Evolutionary conservation across 1,284 basidiomycete genomes (phyloP).

Genomic region (Ustilago nuda): DNA sequence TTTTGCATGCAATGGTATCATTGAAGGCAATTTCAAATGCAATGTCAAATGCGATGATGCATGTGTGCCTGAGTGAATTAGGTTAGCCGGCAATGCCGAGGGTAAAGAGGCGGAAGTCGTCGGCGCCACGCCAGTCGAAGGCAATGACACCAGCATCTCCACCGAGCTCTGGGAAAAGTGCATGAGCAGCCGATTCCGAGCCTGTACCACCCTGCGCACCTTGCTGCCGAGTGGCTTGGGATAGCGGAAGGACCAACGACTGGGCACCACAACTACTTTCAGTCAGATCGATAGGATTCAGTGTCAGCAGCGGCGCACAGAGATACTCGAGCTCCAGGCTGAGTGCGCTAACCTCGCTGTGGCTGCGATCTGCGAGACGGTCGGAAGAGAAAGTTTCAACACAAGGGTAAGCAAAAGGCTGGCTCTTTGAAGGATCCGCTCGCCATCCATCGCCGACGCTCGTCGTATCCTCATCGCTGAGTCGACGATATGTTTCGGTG

Average conservation of each 20-base stretch:
- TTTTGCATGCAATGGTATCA: conserved; percentile 10
- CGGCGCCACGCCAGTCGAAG: conserved; percentile 54
- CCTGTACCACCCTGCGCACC: neutral
- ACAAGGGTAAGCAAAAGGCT: conserved; percentile 17
- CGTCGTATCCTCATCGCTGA: conserved; percentile 1
- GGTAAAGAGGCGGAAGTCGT: conserved; percentile 53
- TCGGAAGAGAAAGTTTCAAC: neutral
- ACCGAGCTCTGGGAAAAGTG: conserved; percentile 29
- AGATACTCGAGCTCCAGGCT: conserved; percentile 51
- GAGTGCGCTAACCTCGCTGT: conserved; percentile 13
- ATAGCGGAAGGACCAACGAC: conserved; percentile 23
- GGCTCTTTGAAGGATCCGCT: neutral
- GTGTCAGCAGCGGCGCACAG: conserved; percentile 39
- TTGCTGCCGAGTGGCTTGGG: neutral
- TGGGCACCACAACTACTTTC: conserved; percentile 26
- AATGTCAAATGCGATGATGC: neutral
- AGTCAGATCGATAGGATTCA: conserved; percentile 33
- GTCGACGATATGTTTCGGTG: neutral
- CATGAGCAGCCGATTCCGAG: conserved; percentile 13
- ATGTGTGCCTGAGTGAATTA: neutral
- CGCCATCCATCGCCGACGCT: conserved; percentile 4
- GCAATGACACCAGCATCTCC: conserved; percentile 46
- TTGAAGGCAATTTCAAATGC: neutral
- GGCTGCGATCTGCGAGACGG: neutral
- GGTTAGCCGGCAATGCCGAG: conserved; percentile 46